These are phyloP conservation scores for Colletotrichum sp. DNA, from an alignment of 2,329 filamentous ascomycete genomes.

Conservation along the genomic window DNA sequence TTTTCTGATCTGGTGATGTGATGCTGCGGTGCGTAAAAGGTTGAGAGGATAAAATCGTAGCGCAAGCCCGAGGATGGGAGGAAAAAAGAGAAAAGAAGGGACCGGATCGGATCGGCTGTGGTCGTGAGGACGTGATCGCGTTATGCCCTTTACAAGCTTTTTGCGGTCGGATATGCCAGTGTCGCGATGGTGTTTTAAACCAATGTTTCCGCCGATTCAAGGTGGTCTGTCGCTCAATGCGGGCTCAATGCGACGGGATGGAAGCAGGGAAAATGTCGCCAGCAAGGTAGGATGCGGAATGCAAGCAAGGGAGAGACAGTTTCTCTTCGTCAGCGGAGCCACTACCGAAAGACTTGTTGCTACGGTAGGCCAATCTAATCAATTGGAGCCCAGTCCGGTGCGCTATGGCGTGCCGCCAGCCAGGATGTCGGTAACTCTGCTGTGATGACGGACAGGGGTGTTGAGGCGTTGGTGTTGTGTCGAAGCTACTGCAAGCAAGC, in stretches of 20 bases:
- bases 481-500: neutral
- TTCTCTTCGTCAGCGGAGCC: neutral
- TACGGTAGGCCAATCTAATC: neutral
- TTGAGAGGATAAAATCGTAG: neutral
- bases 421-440: neutral
- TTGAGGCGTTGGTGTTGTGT: neutral
- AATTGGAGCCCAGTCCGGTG: neutral
- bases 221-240: slow-evolving; percentile 4
- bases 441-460: neutral
- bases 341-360: neutral
- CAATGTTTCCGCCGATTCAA: slow-evolving; percentile 16
- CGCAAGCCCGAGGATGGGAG: slow-evolving; percentile 1
- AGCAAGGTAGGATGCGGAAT: neutral
- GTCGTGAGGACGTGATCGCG: neutral
- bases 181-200: slow-evolving; percentile 22
- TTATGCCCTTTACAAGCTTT: neutral
- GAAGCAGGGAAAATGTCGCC: neutral
- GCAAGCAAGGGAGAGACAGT: neutral
- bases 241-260: neutral
- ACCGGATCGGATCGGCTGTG: neutral
- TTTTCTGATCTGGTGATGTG: neutral
- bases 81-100: neutral
- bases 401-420: neutral
- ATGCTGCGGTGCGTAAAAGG: neutral
- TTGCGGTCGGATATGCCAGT: slow-evolving; percentile 10